These are phyloP conservation scores for Moniliophthora roreri DNA, from an alignment of 1,284 basidiomycete genomes.

Conservation along the genomic window DNA sequence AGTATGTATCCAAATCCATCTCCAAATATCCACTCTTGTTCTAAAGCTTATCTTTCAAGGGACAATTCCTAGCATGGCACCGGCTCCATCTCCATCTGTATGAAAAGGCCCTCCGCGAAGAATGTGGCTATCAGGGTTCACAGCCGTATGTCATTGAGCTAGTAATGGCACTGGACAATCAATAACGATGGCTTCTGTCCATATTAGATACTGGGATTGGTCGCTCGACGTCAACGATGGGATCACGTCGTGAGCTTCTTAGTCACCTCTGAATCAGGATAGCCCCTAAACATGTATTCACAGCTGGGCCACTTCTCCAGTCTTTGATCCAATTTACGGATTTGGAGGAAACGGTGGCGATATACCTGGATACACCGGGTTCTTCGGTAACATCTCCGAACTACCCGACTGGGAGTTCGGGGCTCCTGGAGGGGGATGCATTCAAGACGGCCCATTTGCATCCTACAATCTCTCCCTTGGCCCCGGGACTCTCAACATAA, in stretches of 20 bases:
- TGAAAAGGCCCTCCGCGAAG: slow-evolving; percentile 30
- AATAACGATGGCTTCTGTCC: no score
- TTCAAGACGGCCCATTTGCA: slow-evolving; percentile 34
- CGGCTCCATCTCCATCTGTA: slow-evolving; percentile 31
- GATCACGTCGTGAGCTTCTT: slow-evolving; percentile 14
- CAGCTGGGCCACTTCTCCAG: slow-evolving; percentile 27
- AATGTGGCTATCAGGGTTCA: slow-evolving; percentile 35
- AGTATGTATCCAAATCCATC: slow-evolving; percentile 25
- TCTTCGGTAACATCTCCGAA: slow-evolving; percentile 20
- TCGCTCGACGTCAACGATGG: slow-evolving; percentile 29
- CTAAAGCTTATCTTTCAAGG: slow-evolving; percentile 25
- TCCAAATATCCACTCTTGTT: no score
- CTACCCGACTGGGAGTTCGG: slow-evolving; percentile 10
- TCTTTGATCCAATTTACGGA: slow-evolving; percentile 31
- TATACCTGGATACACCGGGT: slow-evolving; percentile 18
- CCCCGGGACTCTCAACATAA: slow-evolving; percentile 29
- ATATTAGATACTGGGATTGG: slow-evolving; percentile 41
- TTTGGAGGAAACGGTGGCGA: slow-evolving; percentile 33
- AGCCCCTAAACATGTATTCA: slow-evolving; percentile 2
- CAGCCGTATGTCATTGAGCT: no score
- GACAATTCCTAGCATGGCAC: slow-evolving; percentile 42
- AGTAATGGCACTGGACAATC: no score
- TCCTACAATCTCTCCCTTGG: slow-evolving; percentile 30
- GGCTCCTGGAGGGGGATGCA: slow-evolving; percentile 25
- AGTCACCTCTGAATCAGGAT: background rate